These are phyloP conservation scores for Sclerotinia glacialis DNA, from an alignment of 2,329 filamentous ascomycete genomes.

Conservation along the genomic window DNA sequence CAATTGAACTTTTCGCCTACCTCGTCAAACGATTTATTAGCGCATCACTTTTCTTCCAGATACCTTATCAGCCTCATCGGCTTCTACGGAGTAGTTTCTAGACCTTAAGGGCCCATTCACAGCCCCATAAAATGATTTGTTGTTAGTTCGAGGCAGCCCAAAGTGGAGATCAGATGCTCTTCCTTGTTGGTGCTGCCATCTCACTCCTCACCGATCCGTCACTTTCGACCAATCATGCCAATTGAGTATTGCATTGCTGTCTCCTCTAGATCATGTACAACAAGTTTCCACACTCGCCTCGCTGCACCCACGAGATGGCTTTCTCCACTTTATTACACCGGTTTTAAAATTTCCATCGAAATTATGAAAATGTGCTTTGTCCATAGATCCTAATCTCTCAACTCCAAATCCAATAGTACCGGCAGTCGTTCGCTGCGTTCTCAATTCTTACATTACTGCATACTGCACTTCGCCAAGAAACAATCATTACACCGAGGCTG, in stretches of 20 bases:
- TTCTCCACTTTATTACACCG: conserved; percentile 9
- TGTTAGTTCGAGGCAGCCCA: conserved; percentile 7
- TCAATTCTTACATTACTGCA: conserved; percentile 7
- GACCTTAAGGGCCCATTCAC: not conserved
- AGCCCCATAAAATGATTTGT: conserved; percentile 21
- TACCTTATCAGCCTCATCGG: not conserved
- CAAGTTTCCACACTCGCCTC: conserved; percentile 5
- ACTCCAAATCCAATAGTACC: not conserved
- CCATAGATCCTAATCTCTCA: conserved; percentile 15
- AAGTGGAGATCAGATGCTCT: conserved; percentile 12
- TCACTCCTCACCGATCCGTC: not conserved
- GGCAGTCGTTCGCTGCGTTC: conserved; percentile 2
- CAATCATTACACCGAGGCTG: conserved; percentile 18
- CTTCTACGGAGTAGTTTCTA: not conserved
- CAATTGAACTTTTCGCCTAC: not conserved
- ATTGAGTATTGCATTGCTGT: conserved; percentile 3
- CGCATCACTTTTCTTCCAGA: not conserved
- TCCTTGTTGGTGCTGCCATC: conserved; percentile 10
- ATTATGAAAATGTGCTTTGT: not conserved
- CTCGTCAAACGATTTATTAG: not conserved
- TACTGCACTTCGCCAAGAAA: not conserved
- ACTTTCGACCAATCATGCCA: conserved; percentile 6
- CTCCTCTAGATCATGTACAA: conserved; percentile 19
- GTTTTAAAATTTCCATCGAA: conserved; percentile 5
- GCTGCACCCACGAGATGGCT: conserved; percentile 3